These are phyloP conservation scores for Thraustochytrium striatum DNA, from an alignment of 352 stramenopile genomes.

Conservation along the genomic window DNA sequence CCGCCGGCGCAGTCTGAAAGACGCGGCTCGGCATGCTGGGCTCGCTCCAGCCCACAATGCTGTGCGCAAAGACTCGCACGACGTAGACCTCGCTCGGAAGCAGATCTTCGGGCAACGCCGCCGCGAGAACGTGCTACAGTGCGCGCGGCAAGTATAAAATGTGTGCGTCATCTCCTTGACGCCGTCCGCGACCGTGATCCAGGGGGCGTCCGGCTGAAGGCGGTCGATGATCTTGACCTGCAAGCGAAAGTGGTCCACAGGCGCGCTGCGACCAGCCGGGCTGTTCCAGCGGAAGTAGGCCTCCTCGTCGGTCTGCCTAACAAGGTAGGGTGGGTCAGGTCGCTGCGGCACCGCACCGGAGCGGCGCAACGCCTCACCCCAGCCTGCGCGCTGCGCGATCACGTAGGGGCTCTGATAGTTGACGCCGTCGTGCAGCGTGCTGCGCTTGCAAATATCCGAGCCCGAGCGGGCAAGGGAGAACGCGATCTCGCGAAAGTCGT, in stretches of 20 bases:
- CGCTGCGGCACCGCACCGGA: constrained; percentile 14
- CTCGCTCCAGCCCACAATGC: constrained; percentile 44
- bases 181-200: constrained; percentile 15
- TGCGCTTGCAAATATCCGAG: constrained; percentile 36
- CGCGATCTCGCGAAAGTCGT: constrained; percentile 21
- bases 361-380: constrained; percentile 25
- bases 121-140: constrained; percentile 25
- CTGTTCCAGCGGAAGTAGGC: not conserved
- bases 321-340: constrained; percentile 1
- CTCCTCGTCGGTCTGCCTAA: not conserved
- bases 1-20: constrained; percentile 7
- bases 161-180: not conserved
- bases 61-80: constrained; percentile 28
- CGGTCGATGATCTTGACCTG: constrained; percentile 29
- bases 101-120: constrained; percentile 1
- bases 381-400: not conserved
- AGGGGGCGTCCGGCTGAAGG: constrained; percentile 3
- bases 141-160: constrained; percentile 23
- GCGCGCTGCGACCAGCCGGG: constrained; percentile 30
- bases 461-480: constrained; percentile 1
- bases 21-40: constrained; percentile 2
- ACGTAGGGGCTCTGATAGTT: not conserved
- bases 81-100: constrained; percentile 31
- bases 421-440: not conserved
- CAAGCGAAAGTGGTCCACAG: constrained; percentile 31